Base-by-base conservation (phyloP, 805 yeast genomes). In the Pichia nanzhaoensis region DNA sequence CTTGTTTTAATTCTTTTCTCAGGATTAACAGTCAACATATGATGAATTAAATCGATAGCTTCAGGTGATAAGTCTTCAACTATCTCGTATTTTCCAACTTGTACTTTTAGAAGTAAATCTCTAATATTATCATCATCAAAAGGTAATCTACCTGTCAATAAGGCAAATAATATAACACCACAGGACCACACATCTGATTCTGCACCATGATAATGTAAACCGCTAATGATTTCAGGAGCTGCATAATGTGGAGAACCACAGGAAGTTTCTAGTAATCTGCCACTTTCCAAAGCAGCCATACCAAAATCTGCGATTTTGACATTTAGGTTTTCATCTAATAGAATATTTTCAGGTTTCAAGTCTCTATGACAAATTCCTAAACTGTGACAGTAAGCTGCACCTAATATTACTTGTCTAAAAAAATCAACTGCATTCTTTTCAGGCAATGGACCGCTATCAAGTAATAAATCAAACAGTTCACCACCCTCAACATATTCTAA, bases 171-270 rank as follows among this genome's bases (percentile, higher is more conserved):
- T 44, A 93, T 93, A 50, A 93, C 87, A 56, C 99, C 98, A 67
- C 97, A 90, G 6, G 96, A 90, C 99, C 99, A 93, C 45, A 93
- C 90, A 65, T 93, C 99, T 28, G 95, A 82, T 35, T 96, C 96
- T 27, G 95, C 89, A 13, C 99, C 99, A 60, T 93, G 98, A 63
- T 93, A 93, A 49, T 81, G 88, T 50, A 84, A 78, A 32, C 99
- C 99, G 12, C 96, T 85, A 10, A 93, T 97, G 54, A 93, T 91
- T 63, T 93, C 99, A 0, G 99, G 99, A 9, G 96, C 87, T 1
- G 98, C 99, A 64, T 93, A 93, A 64, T 93, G 99, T 8, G 99
- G 99, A 16, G 97, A 89, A 1, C 99, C 99, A 66, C 99, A 93
- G 17, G 95, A 82, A 4, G 99, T 93, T 63, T 91, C 97, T 47